Base-by-base conservation (phyloP, 768 basidiomycete genomes). In the Mycena filopes region DNA sequence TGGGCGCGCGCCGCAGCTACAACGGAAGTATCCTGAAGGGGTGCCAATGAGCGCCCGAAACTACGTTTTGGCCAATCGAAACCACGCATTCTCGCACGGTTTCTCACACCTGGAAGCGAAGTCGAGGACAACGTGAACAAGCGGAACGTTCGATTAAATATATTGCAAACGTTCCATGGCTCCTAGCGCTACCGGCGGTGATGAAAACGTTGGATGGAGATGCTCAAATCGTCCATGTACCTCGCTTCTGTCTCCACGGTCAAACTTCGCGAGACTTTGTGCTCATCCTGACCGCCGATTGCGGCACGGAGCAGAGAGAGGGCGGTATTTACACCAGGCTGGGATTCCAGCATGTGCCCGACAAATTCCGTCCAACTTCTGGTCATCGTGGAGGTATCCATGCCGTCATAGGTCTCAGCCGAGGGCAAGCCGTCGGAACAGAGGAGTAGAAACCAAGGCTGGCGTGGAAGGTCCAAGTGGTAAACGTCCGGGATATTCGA, bases 221-320 rank as follows among this genome's bases (percentile, higher is more conserved):
- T 77, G 36, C 82, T 82, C 33, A 78, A 75, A 66, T 85, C 84
- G 49, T 84, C 83, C 70, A 84, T 72, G 81, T 82, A 84, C 49
- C 77, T 74, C 42, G 75, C 75, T 48, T 79, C 79, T 76, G 81
- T 74, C 63, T 85, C 82, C 51, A 84, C 70, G n/a, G 81, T 84
- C 72, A 84, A 54, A 49, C 74, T 75, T 55, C 75, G 77, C 41
- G 82, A 85, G 59, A 80, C 79, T 28, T 67, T 55, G 43, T 67
- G 66, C 8, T 60, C 41, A 54, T 82, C 76, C 21, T 73, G 72
- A 20, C 82, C 80, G 18, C 84, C 83, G 10, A 84, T 73, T 1
- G 79, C 79, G 21, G 82, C 74, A 74, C 82, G 75, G 42, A 84
- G 76, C 23, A 85, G 68, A 45, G 71, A 73, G 13, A 83, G 57